These are phyloP conservation scores for Chlamydomonas urium DNA, from an alignment of 139 green algal species.

Conservation along the genomic window DNA sequence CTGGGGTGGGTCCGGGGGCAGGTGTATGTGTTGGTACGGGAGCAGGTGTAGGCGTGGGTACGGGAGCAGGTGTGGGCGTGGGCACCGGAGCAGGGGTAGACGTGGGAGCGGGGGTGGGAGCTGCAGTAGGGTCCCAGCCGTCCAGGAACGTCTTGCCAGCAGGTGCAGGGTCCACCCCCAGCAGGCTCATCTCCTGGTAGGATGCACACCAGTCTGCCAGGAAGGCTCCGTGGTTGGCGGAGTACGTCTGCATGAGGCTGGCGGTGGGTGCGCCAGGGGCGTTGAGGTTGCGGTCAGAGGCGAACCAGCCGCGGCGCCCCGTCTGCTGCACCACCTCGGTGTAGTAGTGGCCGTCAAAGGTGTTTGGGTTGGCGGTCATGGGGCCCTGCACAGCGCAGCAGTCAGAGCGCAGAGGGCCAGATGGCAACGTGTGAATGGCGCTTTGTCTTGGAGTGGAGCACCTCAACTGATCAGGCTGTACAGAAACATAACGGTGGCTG, in stretches of 20 bases:
- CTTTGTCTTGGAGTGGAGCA: background rate
- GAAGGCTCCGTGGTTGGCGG: background rate
- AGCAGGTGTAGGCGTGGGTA: too few relatives aligned
- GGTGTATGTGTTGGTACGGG: too few relatives aligned
- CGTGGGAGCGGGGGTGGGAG: too few relatives aligned
- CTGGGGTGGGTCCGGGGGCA: too few relatives aligned
- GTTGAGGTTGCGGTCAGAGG: background rate
- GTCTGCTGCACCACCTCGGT: background rate
- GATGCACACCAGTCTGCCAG: background rate
- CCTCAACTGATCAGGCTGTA: background rate
- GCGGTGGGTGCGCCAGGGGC: too few relatives aligned
- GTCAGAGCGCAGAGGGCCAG: background rate
- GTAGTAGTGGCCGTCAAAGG: conserved; percentile 22
- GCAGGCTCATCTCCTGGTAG: conserved; percentile 9
- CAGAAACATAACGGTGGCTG: background rate
- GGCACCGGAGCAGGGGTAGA: too few relatives aligned
- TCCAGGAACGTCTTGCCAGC: background rate
- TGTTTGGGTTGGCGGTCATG: background rate
- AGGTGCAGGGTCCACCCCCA: background rate
- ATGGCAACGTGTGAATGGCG: background rate
- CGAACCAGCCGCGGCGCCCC: conserved; percentile 3
- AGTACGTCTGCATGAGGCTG: background rate
- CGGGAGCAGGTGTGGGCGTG: too few relatives aligned
- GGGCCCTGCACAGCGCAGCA: background rate
- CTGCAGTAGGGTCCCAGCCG: background rate